Evolutionary conservation across 495 filamentous ascomycete genomes (phyloP), one percentile per base, ranked within the genome.

Genomic region (Hypoxylon intermedium): DNA sequence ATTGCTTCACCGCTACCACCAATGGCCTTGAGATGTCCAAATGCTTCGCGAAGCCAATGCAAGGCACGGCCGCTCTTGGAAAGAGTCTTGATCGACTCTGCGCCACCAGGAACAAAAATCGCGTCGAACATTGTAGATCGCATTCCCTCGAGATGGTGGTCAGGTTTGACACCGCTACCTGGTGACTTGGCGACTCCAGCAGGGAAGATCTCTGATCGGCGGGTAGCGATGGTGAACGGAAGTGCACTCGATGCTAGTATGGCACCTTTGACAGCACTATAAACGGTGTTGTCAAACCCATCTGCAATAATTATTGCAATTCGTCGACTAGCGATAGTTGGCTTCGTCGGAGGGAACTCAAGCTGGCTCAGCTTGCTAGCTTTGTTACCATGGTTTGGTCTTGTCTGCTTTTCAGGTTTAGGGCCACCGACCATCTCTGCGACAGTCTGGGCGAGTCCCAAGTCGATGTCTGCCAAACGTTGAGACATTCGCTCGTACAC

Each of bases 121-220:
- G 91, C 86, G 67, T 96, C 93, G 61, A 96, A 93, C 75, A 96
- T 83, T 3, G 91, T 96, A 3, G 86, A 90, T 31, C 91, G 87
- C 85, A 88, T 85, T 3, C 88, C 91, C 46, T 91, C 85, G 55
- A 94, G 83, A 67, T 93, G 88, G 66, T 96, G 90, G 59, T 94
- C 89, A 0, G 93, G 85, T 23, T 80, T 74, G 0, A 90, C 76
- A 12, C 83, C 86, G 41, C 82, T 76, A 58, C 78, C 75, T 6
- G 65, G 54, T 7, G 48, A 58, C 45, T 74, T 74, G 16, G 72
- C 69, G 60, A 80, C 80, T 19, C 79, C 82, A 0, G 78, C 81
- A 9, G 89, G 78, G 18, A 76, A 84, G 49, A 94, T 80, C 24
- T 83, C 74, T 67, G 75, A 81, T 9, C 89, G 77, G 12, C 81